Base-by-base conservation (phyloP, 2,329 filamentous ascomycete genomes). In the Cladobotryum protrusum region DNA sequence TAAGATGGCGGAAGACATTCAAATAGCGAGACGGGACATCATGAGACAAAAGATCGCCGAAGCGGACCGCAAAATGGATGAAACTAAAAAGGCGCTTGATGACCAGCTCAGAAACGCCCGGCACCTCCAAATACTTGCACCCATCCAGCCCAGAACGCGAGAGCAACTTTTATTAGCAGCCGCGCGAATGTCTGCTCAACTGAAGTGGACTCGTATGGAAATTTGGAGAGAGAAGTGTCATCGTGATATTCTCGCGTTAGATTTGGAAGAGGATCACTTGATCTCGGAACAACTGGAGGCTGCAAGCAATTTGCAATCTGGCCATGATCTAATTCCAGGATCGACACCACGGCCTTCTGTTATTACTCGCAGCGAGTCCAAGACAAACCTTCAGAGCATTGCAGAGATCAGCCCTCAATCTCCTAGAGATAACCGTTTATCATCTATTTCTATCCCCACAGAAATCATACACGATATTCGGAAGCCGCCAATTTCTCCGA, bases 221-320 rank as follows among this genome's bases (percentile, higher is more conserved):
- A 93, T 96, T 17, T 96, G 91, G 89, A 87, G 85, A 48, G 80
- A 92, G 60, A 92, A 83, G 62, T 96, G 91, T 57, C 91, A 99
- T 66, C 84, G 86, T 39, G 92, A 96, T 60, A 91, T 97, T 53
- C 72, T 99, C 17, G 75, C 83, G 5, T 78, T 90, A 67, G 93
- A 99, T 63, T 72, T 97, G 8, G 86, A 92, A 48, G 89, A 96
- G 57, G 91, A 96, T 41, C 54, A 56, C 29, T 60, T 62, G 33
- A 12, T 35, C 50, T 35, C 47, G 44, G 40, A 49, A 52, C 6
- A 52, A 51, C 18, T 24, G 45, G 8, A 56, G 52, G 13, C 53
- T 52, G 15, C 59, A 60, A 5, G 60, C 61, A n/a, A 56, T 52
- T 12, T 63, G 60, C 54, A 63, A 39, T 48, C 5, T 33, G 43